Base-by-base conservation (phyloP, 208 protist species). In the Trypanosoma brucei region DNA sequence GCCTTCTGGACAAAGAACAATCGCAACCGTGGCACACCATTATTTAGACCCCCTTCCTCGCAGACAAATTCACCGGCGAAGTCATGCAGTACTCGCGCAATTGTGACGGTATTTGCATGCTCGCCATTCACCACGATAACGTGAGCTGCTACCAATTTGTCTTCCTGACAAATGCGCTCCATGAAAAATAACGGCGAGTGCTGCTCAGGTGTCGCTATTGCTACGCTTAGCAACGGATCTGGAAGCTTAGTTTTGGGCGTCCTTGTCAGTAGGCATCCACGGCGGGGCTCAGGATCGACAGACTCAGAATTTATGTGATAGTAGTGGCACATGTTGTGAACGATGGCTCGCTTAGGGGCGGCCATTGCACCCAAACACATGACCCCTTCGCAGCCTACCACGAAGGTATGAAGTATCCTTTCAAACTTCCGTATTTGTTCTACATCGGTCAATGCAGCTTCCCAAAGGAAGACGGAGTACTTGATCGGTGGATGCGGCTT, bases 401-500 rank as follows among this genome's bases (percentile, higher is more conserved):
- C 66, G 64, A 93, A 93, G 9, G 48, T 55, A 0, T 67, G 56
- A 3, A 93, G 61, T 46, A 71, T 59, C 9, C 70, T 55, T 66
- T 93, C 86, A 14, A 70, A 57, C 59, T 67, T 55, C 59, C 68
- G 37, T 51, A 91, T 62, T 35, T 55, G 58, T 11, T 62, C 51
- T 0, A 44, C 6, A 38, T 65, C 56, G 46, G 52, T 65, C 22
- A 50, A 2, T 13, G 67, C 67, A 35, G 55, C 42, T 46, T 81
- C 67, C 86, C 86, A 93, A 34, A 93, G 72, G n/a, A 61, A 53
- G 13, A 79, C 56, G 4, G 83, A 90, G 59, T 87, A 93, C 13
- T 78, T 59, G 37, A 76, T 70, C 51, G 14, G 33, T 51, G 34
- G 33, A 22, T 58, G n/a, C 35, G 52, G 42, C 42, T 13, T 33